Percentiles rank a stretch among this genome's conserved stretches.
Evolutionary conservation across 106 monocot species (phyloP).

Genomic region (Dendrobium officinale): DNA sequence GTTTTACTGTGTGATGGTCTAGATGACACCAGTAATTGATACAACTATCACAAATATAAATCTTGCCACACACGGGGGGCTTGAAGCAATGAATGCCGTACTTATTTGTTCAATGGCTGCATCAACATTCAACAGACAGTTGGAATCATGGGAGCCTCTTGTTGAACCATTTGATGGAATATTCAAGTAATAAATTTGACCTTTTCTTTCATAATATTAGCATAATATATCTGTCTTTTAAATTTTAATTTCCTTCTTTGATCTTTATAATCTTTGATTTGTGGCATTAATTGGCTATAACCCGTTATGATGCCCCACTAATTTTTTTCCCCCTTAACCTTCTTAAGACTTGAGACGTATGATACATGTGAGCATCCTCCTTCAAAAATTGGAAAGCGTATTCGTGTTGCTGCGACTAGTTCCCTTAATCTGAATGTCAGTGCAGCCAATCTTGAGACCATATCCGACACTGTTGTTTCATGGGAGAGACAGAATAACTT

Average conservation of each 20-base stretch:
- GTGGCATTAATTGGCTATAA: neutral
- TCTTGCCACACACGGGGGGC: slow-evolving; percentile 79
- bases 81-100: slow-evolving; percentile 80
- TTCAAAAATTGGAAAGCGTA: slow-evolving; percentile 62
- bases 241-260: slow-evolving; percentile 1
- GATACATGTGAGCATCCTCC: slow-evolving; percentile 36
- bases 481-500: slow-evolving; percentile 63
- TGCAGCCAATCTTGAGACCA: slow-evolving; percentile 71
- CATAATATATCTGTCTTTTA: neutral
- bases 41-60: slow-evolving; percentile 72
- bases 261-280: neutral
- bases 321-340: slow-evolving; percentile 10
- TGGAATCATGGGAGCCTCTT: slow-evolving; percentile 97
- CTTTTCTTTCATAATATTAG: neutral
- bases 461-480: slow-evolving; percentile 58
- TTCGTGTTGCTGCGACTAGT: slow-evolving; percentile 80
- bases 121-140: slow-evolving; percentile 90
- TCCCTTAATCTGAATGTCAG: slow-evolving; percentile 69
- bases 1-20: neutral
- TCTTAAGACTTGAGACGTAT: slow-evolving; percentile 81
- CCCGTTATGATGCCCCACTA: neutral
- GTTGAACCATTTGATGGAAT: slow-evolving; percentile 98
- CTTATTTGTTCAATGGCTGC: slow-evolving; percentile 91
- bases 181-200: slow-evolving; percentile 56
- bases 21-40: slow-evolving; percentile 84